These are phyloP conservation scores for Syzygium aromaticum DNA, from an alignment of 345 rosid genomes.

Conservation along the genomic window DNA sequence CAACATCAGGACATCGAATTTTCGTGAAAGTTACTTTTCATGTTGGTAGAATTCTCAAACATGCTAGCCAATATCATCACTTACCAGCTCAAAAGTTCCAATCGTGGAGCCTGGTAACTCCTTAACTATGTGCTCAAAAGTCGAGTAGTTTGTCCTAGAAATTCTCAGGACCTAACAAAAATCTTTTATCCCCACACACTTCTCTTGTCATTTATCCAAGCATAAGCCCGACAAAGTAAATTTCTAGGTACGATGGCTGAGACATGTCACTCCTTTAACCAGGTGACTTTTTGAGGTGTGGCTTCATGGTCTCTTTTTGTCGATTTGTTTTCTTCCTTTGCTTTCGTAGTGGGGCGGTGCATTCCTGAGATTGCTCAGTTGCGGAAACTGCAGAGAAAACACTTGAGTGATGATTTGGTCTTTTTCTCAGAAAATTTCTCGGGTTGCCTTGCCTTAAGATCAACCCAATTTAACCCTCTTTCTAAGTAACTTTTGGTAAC, in stretches of 20 bases:
- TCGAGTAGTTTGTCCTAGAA: neutral
- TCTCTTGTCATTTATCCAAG: neutral
- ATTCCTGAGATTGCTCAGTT: neutral
- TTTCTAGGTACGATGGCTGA: neutral
- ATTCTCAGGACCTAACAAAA: neutral
- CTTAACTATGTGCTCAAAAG: neutral
- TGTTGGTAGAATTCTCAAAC: neutral
- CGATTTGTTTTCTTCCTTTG: neutral
- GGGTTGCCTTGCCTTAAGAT: neutral
- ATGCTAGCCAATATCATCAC: neutral
- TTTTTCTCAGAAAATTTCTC: neutral
- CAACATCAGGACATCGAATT: neutral
- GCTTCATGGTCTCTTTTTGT: neutral
- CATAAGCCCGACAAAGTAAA: neutral
- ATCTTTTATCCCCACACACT: neutral
- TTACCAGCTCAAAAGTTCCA: neutral
- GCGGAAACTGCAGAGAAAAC: neutral
- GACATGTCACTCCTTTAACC: neutral
- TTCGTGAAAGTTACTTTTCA: neutral
- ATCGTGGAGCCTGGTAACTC: neutral
- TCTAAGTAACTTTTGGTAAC: neutral
- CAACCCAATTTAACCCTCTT: neutral
- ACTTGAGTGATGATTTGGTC: neutral
- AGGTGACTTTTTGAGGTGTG: neutral
- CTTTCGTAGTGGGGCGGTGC: neutral